phyloP scores from a whole-genome alignment of 1,284 basidiomycete species.

The Puccinia hordei region DNA sequence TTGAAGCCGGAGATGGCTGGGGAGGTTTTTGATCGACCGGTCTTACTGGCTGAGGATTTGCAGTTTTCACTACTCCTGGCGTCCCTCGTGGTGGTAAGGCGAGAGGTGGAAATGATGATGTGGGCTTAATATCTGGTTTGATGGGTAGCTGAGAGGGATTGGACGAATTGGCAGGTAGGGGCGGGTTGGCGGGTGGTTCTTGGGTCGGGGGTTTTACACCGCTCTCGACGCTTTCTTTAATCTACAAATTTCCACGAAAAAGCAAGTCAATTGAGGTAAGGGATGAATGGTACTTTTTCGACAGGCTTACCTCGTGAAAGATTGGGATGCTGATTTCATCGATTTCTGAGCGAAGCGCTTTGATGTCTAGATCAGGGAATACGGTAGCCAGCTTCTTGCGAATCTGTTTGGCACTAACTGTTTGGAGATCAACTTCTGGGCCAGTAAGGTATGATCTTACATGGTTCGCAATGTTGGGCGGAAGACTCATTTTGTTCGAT shows the following conservation, averaged over 20 bases:
- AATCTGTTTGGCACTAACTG: conserved; percentile 76
- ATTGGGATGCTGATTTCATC: conserved; percentile 45
- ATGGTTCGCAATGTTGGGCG: conserved; percentile 63
- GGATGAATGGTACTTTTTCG: not conserved
- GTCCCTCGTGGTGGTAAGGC: conserved; percentile 35
- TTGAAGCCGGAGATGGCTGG: not conserved
- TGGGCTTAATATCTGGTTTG: not conserved
- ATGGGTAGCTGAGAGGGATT: not conserved
- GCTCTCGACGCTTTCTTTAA: conserved; percentile 33
- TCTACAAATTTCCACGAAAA: conserved; percentile 1
- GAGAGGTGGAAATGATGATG: conserved; percentile 13
- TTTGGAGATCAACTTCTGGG: conserved; percentile 70
- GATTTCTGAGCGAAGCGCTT: conserved; percentile 28
- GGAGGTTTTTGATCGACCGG: not conserved
- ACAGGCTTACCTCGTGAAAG: conserved; percentile 32
- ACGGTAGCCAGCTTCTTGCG: conserved; percentile 65
- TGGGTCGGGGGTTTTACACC: conserved; percentile 1
- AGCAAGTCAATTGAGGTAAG: not conserved
- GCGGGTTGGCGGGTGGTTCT: not conserved
- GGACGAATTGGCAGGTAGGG: not conserved
- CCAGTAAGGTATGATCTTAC: conserved; percentile 70
- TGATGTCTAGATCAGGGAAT: conserved; percentile 37
- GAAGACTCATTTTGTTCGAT: conserved; percentile 32
- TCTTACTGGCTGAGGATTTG: not conserved
- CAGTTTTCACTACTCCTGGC: conserved; percentile 27